Percentiles rank a stretch among this genome's conserved stretches.
Evolutionary conservation across 306 rosid species (phyloP).

Genomic region (Carpinus fangiana): DNA sequence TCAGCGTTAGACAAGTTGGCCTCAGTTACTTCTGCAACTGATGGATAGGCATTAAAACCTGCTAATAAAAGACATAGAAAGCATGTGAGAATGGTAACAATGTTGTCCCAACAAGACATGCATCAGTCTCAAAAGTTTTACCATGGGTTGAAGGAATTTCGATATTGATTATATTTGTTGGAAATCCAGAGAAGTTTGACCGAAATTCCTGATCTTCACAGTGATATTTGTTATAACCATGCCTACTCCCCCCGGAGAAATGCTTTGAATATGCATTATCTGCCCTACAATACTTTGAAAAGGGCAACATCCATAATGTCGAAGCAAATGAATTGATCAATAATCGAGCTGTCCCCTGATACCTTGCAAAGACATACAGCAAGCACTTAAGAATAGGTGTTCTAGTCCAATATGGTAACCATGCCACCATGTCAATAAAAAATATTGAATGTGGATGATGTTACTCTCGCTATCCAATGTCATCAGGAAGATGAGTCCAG

Average conservation of each 20-base stretch:
- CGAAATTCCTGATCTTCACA: conserved; percentile 72
- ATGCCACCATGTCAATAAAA: conserved; percentile 8
- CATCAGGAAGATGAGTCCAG: conserved; percentile 13
- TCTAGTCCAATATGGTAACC: neutral
- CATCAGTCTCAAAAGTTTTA: conserved; percentile 36
- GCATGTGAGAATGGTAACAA: conserved; percentile 29
- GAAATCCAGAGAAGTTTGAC: conserved; percentile 82
- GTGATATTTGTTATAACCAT: conserved; percentile 48
- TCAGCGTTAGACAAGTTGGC: conserved; percentile 73
- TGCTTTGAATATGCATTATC: conserved; percentile 67
- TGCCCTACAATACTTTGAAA: conserved; percentile 83
- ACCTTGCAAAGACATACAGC: conserved; percentile 40
- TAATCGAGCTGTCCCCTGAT: conserved; percentile 95
- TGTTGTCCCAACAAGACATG: conserved; percentile 22
- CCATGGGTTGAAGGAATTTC: conserved; percentile 84
- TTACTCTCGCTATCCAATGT: neutral
- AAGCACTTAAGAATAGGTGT: conserved; percentile 39
- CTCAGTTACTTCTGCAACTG: conserved; percentile 55
- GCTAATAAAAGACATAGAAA: conserved; percentile 31
- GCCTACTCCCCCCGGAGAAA: conserved; percentile 48
- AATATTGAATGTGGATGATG: neutral
- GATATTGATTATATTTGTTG: conserved; percentile 81
- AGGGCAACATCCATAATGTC: conserved; percentile 94
- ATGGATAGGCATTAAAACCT: conserved; percentile 81
- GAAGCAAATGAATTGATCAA: conserved; percentile 94